A percentile compares a stretch with the other conserved stretches of the same genome.
These are phyloP conservation scores for Lyophyllum semitale DNA, from an alignment of 768 basidiomycete species.

Conservation along the genomic window DNA sequence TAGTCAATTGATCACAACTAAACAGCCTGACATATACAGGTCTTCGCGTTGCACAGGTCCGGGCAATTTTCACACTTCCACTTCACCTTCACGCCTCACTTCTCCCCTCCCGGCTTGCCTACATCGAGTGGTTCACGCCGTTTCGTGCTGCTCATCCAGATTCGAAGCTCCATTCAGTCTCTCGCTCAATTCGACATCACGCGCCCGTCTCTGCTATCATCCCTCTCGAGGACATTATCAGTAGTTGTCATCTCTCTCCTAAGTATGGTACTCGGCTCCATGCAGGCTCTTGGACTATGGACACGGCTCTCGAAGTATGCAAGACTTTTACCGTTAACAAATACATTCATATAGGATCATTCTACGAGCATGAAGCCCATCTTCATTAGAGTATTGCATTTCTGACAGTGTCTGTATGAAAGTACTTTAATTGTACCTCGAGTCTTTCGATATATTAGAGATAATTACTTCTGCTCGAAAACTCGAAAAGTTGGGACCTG, in stretches of 20 bases:
- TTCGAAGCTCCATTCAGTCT: slow-evolving; percentile 9
- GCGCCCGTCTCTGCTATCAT: neutral
- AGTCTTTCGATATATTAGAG: neutral
- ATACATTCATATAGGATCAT: slow-evolving; percentile 2
- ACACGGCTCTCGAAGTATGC: neutral
- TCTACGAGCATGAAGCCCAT: neutral
- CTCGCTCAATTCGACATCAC: neutral
- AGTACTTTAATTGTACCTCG: neutral
- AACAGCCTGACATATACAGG: neutral
- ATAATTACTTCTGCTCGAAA: neutral
- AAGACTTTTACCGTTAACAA: slow-evolving; percentile 2
- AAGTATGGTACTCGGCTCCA: neutral
- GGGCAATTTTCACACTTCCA: neutral
- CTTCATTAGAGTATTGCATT: too few species aligned
- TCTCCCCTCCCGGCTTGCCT: neutral
- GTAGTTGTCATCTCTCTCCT: slow-evolving; percentile 3
- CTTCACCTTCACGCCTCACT: neutral
- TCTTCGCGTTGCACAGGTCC: neutral
- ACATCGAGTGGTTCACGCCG: slow-evolving; percentile 20
- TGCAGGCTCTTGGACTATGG: neutral
- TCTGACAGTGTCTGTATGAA: too few species aligned
- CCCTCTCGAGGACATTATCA: slow-evolving; percentile 1
- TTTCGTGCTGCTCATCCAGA: slow-evolving; percentile 11
- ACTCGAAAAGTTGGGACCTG: neutral
- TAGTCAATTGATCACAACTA: neutral